These are phyloP conservation scores for Naumovozyma castellii DNA, from an alignment of 805 yeast genomes.

Conservation along the genomic window DNA sequence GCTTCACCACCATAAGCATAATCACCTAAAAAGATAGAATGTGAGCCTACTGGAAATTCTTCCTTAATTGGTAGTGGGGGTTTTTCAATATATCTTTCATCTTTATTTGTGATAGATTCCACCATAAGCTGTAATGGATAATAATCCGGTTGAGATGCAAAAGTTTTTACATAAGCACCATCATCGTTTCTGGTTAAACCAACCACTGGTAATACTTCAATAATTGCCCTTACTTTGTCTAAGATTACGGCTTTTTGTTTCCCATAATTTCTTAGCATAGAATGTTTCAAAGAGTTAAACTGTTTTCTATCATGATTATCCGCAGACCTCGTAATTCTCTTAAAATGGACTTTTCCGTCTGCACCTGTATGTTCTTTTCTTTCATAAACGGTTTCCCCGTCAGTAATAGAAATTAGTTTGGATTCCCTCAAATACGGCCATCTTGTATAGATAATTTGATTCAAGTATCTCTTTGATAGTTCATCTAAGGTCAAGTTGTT, in stretches of 20 bases:
- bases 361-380: conserved; percentile 7
- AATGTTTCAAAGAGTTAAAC: conserved; percentile 35
- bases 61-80: conserved; percentile 69
- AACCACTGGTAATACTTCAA: conserved; percentile 62
- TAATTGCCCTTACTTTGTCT: conserved; percentile 46
- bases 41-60: conserved; percentile 68
- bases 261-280: conserved; percentile 36
- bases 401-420: conserved; percentile 52
- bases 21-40: conserved; percentile 73
- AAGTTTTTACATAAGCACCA: conserved; percentile 78
- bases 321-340: conserved; percentile 32
- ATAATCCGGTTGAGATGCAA: conserved; percentile 39
- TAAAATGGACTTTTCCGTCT: conserved; percentile 22
- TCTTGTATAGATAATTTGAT: conserved; percentile 57
- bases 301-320: conserved; percentile 40
- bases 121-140: conserved; percentile 80
- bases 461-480: conserved; percentile 53
- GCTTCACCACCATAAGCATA: conserved; percentile 83
- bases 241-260: conserved; percentile 54
- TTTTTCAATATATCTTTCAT: conserved; percentile 60
- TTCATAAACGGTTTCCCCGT: conserved; percentile 40
- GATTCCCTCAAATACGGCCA: conserved; percentile 93
- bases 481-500: conserved; percentile 50
- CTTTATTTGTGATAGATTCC: conserved; percentile 62
- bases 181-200: conserved; percentile 60